A percentile compares a stretch with the other conserved stretches of the same genome.
Conservation (phyloP, 495 filamentous ascomycete species). For the Hypoxylon trugodes region DNA sequence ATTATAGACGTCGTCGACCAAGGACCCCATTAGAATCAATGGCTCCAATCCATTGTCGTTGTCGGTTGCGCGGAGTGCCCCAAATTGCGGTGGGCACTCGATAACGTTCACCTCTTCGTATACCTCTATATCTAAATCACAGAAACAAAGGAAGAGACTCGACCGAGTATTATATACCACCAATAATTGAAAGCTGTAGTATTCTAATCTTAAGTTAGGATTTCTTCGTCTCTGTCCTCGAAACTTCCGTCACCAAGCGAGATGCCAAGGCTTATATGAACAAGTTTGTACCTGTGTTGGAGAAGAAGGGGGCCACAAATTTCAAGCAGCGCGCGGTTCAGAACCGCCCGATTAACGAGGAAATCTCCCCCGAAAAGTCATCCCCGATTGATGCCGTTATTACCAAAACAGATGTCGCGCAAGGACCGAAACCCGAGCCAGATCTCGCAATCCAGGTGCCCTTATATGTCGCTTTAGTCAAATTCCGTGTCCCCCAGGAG, state of each 20-base stretch:
- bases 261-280: slow-evolving; percentile 90
- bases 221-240: slow-evolving; percentile 82
- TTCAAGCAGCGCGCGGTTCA: slow-evolving; percentile 50
- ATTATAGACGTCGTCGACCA: slow-evolving; percentile 37
- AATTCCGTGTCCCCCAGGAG: slow-evolving; percentile 75
- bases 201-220: slow-evolving; percentile 62
- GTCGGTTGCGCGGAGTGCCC: slow-evolving; percentile 32
- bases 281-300: slow-evolving; percentile 68
- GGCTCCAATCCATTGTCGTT: slow-evolving; percentile 28
- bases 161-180: slow-evolving; percentile 46
- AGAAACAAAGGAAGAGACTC: slow-evolving; percentile 53
- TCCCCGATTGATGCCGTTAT: slow-evolving; percentile 4
- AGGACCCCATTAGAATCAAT: slow-evolving; percentile 33
- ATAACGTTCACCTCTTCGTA: slow-evolving; percentile 41
- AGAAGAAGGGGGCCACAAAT: slow-evolving; percentile 48
- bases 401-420: slow-evolving; percentile 24
- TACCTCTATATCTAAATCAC: slow-evolving; percentile 50
- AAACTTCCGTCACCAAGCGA: slow-evolving; percentile 85
- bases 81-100: slow-evolving; percentile 38
- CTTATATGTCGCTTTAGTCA: slow-evolving; percentile 86
- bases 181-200: neutral
- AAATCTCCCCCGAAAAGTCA: neutral
- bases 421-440: slow-evolving; percentile 63
- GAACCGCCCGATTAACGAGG: slow-evolving; percentile 13
- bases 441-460: slow-evolving; percentile 52